Base-by-base conservation (phyloP, 2,329 filamentous ascomycete species). In the Cladophialophora carrionii region DNA sequence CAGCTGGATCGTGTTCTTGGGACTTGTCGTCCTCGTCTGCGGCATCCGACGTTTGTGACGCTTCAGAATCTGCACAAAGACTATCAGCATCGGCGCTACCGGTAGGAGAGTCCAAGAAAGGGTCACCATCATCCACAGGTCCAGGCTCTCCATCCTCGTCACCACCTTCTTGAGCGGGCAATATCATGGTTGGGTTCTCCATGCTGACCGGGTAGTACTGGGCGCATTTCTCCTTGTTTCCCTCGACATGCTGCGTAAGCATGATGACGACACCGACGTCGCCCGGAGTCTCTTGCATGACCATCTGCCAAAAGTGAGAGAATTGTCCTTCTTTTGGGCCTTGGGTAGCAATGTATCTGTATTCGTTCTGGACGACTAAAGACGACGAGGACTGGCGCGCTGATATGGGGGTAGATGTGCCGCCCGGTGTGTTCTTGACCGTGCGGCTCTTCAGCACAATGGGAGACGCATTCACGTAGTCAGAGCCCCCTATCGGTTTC, bases 291-390 rank as follows among this genome's bases (percentile, higher is more conserved):
- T 96, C 91, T 73, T 96, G 88, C 75, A 91, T 90, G 41, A 97
- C 83, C 95, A 99, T 99, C 74, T 95, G 91, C 91, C 94, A 99
- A 70, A 96, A 90, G 74, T 96, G 92, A 70, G 88, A 86, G 62
- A 89, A 83, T 17, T 90, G 91, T 29, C 86, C 85, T 65, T 83
- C 78, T 73, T 93, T 96, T 5, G 95, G 95, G 0, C 95, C 95
- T 64, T 73, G 71, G 76, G 96, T 97, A 59, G 93, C 95, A 71
- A 99, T 96, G 77, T 96, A 98, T 61, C 84, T 84, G 63, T 79
- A 77, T 56, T 77, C 73, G 46, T 75, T 76, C 37, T 63, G 48
- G 17, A 43, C 32, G 22, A 34, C 24, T 14, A 22, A 20, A 46
- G 17, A 17, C 2, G 46, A 43, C n/a, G 37, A 49, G 26, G n/a